phyloP scores from a whole-genome alignment of 2,329 filamentous ascomycete species.

The Epichloe aotearoae region DNA sequence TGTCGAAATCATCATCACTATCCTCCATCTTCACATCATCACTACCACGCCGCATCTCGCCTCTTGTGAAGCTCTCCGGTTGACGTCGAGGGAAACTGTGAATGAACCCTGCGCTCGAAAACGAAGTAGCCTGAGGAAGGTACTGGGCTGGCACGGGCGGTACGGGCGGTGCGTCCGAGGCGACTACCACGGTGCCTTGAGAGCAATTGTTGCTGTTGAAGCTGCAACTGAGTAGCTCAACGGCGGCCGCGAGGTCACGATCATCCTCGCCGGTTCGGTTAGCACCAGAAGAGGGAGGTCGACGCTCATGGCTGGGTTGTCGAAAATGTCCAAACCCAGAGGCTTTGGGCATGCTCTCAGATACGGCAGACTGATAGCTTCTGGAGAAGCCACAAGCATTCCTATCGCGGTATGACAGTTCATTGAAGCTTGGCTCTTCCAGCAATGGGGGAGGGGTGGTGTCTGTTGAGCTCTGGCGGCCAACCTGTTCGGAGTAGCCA shows the following conservation, averaged over 20 bases:
- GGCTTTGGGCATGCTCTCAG: conserved; percentile 32
- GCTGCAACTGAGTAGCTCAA: conserved; percentile 82
- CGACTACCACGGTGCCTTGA: conserved; percentile 47
- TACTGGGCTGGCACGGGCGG: conserved; percentile 76
- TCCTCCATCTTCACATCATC: conserved; percentile 57
- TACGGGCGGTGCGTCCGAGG: conserved; percentile 69
- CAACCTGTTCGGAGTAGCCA: conserved; percentile 64
- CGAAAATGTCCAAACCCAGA: conserved; percentile 47
- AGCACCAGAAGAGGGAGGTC: conserved; percentile 67
- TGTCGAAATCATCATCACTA: conserved; percentile 54
- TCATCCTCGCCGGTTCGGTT: conserved; percentile 70
- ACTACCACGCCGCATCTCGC: conserved; percentile 35
- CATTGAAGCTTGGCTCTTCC: conserved; percentile 46
- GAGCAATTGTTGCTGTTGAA: conserved; percentile 65
- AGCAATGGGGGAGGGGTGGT: conserved; percentile 79
- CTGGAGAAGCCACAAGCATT: conserved; percentile 51
- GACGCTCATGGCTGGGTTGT: conserved; percentile 61
- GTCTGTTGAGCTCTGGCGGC: conserved; percentile 72
- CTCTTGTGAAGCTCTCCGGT: conserved; percentile 53
- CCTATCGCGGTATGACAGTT: conserved; percentile 38
- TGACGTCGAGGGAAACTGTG: conserved; percentile 47
- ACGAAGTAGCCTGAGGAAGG: conserved; percentile 44
- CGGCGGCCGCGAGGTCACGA: conserved; percentile 75
- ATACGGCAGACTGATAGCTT: conserved; percentile 62
- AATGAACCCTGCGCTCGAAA: conserved; percentile 49